Conservation (phyloP, 2,329 filamentous ascomycete genomes). For the Simplicillium aogashimaense region DNA sequence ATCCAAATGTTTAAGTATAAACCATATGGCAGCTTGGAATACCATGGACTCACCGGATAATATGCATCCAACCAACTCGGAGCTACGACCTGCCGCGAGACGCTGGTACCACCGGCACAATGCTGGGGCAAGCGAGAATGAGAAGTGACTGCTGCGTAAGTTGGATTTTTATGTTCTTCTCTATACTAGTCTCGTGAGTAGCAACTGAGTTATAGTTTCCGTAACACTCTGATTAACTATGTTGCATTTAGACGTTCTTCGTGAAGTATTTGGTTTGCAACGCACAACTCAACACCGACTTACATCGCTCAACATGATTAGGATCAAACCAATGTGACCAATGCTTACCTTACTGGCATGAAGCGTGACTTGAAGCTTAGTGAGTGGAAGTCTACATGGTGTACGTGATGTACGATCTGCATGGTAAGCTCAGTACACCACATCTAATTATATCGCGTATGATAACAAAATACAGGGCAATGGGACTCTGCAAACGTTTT, state of each 20-base stretch:
- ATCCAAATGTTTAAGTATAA: too few species aligned
- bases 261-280: constrained; percentile 26
- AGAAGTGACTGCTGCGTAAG: constrained; percentile 36
- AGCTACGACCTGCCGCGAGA: neutral
- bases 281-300: too few species aligned
- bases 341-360: constrained; percentile 39
- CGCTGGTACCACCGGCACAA: constrained; percentile 32
- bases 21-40: too few species aligned
- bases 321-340: constrained; percentile 34
- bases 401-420: constrained; percentile 22
- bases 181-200: constrained; percentile 24
- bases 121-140: constrained; percentile 24
- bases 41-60: too few species aligned
- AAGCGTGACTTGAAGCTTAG: constrained; percentile 32
- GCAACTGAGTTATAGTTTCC: neutral
- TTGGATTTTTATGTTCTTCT: constrained; percentile 36
- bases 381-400: constrained; percentile 19
- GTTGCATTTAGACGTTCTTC: constrained; percentile 24
- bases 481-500: constrained; percentile 19
- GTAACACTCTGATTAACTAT: neutral
- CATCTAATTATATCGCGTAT: too few species aligned
- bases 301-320: neutral
- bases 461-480: constrained; percentile 5
- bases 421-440: constrained; percentile 9
- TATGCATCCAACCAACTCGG: too few species aligned